A percentile compares a stretch with the other conserved stretches of the same genome.
These are phyloP conservation scores for Aulographum hederae DNA, from an alignment of 2,329 filamentous ascomycete genomes.

Conservation along the genomic window DNA sequence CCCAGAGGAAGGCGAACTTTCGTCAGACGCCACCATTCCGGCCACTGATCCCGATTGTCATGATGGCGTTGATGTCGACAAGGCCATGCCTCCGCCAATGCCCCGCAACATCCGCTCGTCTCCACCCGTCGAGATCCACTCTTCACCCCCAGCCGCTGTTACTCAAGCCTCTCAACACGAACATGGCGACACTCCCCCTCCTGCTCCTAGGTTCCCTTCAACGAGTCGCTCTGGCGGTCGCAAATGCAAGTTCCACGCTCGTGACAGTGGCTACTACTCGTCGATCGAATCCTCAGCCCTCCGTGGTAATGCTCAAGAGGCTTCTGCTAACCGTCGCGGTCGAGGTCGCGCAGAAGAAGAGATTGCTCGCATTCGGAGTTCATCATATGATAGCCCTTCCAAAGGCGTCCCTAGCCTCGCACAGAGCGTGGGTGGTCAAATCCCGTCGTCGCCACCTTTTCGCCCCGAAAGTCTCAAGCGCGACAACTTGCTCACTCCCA, in stretches of 20 bases:
- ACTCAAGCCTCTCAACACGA: background rate
- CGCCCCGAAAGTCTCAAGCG: conserved; percentile 13
- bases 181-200: conserved; percentile 68
- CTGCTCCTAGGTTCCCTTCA: conserved; percentile 38
- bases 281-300: conserved; percentile 82
- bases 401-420: conserved; percentile 37
- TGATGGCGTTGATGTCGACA: conserved; percentile 24
- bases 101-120: conserved; percentile 39
- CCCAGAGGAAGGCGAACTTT: conserved; percentile 29
- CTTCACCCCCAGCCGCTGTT: conserved; percentile 42
- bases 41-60: conserved; percentile 30
- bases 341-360: conserved; percentile 90
- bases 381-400: conserved; percentile 81
- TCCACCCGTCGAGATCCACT: conserved; percentile 58
- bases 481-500: conserved; percentile 41
- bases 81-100: conserved; percentile 19
- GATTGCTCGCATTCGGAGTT: conserved; percentile 80
- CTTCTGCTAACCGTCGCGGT: conserved; percentile 50
- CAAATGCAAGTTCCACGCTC: conserved; percentile 64
- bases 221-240: conserved; percentile 47
- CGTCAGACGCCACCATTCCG: conserved; percentile 32
- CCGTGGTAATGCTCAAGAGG: conserved; percentile 44
- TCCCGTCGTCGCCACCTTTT: conserved; percentile 22
- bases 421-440: conserved; percentile 18
- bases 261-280: conserved; percentile 94